These are phyloP conservation scores for Sarocladiaceae sp. DNA, from an alignment of 2,329 filamentous ascomycete species.

Conservation along the genomic window DNA sequence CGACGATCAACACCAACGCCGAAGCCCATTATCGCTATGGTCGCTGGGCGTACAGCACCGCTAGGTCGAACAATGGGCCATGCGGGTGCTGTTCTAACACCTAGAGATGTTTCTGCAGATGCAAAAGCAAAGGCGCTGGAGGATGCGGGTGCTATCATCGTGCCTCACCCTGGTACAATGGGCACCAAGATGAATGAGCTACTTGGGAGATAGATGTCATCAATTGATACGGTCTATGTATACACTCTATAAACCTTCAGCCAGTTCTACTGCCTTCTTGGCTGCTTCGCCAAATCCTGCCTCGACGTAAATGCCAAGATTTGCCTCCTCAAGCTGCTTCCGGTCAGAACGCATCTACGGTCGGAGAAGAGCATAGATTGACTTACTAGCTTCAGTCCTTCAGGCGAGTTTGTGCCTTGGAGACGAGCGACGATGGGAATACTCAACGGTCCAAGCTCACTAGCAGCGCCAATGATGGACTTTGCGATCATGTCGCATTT, in stretches of 20 bases:
- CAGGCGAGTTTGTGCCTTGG: slow-evolving; percentile 41
- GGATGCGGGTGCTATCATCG: slow-evolving; percentile 30
- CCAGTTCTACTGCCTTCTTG: slow-evolving; percentile 28
- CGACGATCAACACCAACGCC: slow-evolving; percentile 49
- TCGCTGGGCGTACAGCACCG: slow-evolving; percentile 61
- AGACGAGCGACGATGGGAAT: slow-evolving; percentile 42
- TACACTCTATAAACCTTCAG: slow-evolving; percentile 10
- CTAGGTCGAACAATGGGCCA: slow-evolving; percentile 66
- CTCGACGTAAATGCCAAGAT: slow-evolving; percentile 32
- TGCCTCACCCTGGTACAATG: slow-evolving; percentile 34
- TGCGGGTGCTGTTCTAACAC: slow-evolving; percentile 56
- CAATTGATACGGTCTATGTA: neutral
- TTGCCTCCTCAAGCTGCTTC: slow-evolving; percentile 28
- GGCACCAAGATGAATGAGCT: slow-evolving; percentile 29
- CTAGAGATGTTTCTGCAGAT: slow-evolving; percentile 25
- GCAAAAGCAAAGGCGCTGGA: slow-evolving; percentile 29
- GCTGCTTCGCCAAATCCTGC: slow-evolving; percentile 33
- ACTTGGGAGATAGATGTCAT: slow-evolving; percentile 14
- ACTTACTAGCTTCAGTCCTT: slow-evolving; percentile 36
- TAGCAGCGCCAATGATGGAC: slow-evolving; percentile 39
- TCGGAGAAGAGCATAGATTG: neutral
- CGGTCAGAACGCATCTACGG: neutral
- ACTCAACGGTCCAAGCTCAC: slow-evolving; percentile 28
- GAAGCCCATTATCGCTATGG: slow-evolving; percentile 61
- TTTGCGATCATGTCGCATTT: slow-evolving; percentile 48